A percentile compares a stretch with the other conserved stretches of the same genome.
phyloP scores from a whole-genome alignment of 2,329 filamentous ascomycete species.

The Bipolaris cookei region DNA sequence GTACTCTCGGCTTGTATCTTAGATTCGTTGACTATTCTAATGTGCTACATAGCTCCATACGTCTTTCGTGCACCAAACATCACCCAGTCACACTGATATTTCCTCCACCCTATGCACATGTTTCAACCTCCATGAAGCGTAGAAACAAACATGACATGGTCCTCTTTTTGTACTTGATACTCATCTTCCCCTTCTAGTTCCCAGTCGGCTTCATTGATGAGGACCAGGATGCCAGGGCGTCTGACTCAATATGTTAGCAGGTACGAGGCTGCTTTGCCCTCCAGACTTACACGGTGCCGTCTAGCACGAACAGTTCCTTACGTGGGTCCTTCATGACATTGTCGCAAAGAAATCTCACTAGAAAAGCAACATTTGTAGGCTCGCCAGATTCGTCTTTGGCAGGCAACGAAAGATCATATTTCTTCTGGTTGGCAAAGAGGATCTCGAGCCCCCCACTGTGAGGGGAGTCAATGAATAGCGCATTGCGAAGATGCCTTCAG shows the following conservation, averaged over 20 bases:
- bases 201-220: conserved; percentile 99
- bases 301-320: conserved; percentile 87
- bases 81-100: neutral
- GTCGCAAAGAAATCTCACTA: conserved; percentile 80
- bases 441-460: conserved; percentile 85
- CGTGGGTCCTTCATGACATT: conserved; percentile 83
- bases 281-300: conserved; percentile 77
- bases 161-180: conserved; percentile 80
- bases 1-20: neutral
- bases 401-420: conserved; percentile 74
- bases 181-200: conserved; percentile 93
- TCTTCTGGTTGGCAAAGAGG: conserved; percentile 84
- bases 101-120: neutral
- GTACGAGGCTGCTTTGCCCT: too few species aligned
- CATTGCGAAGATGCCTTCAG: conserved; percentile 23
- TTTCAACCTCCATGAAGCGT: conserved; percentile 86
- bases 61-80: too few species aligned
- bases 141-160: conserved; percentile 95
- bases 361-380: conserved; percentile 72
- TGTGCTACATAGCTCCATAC: too few species aligned
- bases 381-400: conserved; percentile 64
- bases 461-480: conserved; percentile 15
- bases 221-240: conserved; percentile 90
- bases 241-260: conserved; percentile 57
- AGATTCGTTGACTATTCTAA: neutral